These are phyloP conservation scores for Lunularia cruciata DNA, from an alignment of 225 moss, liverwort and hornwort genomes.

Conservation along the genomic window DNA sequence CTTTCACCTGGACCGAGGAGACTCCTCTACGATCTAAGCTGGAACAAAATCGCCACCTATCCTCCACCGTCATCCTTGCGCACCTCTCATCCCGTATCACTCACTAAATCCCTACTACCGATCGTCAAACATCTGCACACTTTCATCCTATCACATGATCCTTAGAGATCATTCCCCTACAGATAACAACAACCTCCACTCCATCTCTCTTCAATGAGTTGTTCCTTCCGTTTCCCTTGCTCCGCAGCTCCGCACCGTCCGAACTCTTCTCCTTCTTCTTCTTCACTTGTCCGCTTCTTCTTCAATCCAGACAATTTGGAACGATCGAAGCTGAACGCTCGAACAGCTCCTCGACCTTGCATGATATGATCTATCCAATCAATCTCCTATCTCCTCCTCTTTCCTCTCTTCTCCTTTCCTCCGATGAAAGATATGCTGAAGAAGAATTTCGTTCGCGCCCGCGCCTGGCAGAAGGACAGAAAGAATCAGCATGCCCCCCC, in stretches of 20 bases:
- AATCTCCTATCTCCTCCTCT: background rate
- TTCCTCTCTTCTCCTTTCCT: background rate
- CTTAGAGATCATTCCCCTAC: constrained; percentile 1
- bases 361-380: background rate
- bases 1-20: background rate
- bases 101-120: constrained; percentile 2
- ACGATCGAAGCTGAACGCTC: background rate
- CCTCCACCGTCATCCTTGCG: constrained; percentile 42
- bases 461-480: too few relatives aligned
- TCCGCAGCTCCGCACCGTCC: background rate
- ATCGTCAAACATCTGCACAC: constrained; percentile 1
- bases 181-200: constrained; percentile 10
- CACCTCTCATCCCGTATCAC: constrained; percentile 25
- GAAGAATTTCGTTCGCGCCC: background rate
- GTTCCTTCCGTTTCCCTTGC: constrained; percentile 5
- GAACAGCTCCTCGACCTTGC: constrained; percentile 3
- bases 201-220: background rate
- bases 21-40: constrained; percentile 30
- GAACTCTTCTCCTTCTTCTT: too few relatives aligned
- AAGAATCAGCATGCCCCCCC: too few relatives aligned
- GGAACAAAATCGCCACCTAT: constrained; percentile 29
- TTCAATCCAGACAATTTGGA: constrained; percentile 5
- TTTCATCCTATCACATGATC: constrained; percentile 20
- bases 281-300: background rate
- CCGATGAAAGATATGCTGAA: too few relatives aligned